Evolutionary conservation across 306 rosid genomes (phyloP).

Genomic region (Vigna nakashimae): DNA sequence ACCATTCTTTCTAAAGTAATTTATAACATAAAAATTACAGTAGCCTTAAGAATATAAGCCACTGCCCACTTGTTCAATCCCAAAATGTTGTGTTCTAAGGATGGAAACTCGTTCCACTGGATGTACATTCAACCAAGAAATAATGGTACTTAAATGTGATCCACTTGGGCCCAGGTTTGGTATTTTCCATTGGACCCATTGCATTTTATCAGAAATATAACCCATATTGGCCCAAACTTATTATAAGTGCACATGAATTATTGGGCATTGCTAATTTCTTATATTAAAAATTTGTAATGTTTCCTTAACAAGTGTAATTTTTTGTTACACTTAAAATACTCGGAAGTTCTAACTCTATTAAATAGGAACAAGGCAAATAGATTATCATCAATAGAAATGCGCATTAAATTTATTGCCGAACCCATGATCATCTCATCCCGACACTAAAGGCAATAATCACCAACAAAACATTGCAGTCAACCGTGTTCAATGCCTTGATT

Average conservation of each 20-base stretch:
- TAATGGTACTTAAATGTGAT: neutral
- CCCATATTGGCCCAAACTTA: neutral
- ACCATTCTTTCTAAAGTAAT: conserved; percentile 9
- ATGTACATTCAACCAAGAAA: neutral
- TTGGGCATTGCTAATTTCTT: neutral
- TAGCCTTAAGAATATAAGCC: neutral
- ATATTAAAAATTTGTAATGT: neutral
- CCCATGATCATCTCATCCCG: no score
- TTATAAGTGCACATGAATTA: neutral
- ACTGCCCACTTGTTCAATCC: neutral
- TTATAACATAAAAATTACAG: neutral
- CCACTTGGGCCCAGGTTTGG: neutral
- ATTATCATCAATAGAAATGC: neutral
- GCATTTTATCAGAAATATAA: neutral
- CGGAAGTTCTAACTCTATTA: neutral
- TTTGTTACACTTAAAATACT: neutral
- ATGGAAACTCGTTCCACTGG: neutral
- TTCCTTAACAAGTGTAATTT: neutral
- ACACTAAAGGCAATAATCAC: neutral
- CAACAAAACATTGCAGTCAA: neutral
- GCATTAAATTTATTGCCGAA: neutral
- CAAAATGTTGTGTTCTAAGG: neutral
- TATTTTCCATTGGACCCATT: neutral
- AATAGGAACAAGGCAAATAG: neutral
- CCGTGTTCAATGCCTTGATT: no score